Evolutionary conservation across 2,329 filamentous ascomycete genomes (phyloP).

Genomic region (Pseudogymnoascus sp.): DNA sequence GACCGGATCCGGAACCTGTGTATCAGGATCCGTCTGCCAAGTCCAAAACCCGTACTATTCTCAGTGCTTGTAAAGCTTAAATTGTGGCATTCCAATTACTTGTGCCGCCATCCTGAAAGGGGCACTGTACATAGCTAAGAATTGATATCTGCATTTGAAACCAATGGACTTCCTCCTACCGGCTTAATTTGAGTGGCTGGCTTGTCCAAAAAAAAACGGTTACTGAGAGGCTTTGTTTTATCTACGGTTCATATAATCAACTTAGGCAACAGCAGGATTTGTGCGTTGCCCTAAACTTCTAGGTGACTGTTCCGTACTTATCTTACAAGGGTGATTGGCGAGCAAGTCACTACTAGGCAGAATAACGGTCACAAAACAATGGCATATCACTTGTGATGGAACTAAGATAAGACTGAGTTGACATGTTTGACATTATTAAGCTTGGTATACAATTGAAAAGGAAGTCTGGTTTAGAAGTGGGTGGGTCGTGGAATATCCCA

Average conservation of each 20-base stretch:
- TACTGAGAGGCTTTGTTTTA: no score
- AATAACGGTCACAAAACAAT: neutral
- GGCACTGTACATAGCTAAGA: no score
- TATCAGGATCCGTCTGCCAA: neutral
- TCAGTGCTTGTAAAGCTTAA: slow-evolving; percentile 11
- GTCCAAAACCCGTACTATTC: neutral
- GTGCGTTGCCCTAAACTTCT: no score
- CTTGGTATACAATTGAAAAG: slow-evolving; percentile 7
- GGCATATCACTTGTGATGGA: neutral
- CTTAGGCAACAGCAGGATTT: no score
- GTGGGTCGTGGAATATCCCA: neutral
- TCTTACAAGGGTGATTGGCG: neutral
- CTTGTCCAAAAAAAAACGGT: no score
- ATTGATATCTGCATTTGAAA: no score
- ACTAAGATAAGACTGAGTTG: neutral
- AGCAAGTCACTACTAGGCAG: neutral
- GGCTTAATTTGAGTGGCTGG: no score
- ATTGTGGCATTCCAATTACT: neutral
- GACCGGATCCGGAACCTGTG: neutral
- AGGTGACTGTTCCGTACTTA: neutral
- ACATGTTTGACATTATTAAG: slow-evolving; percentile 1
- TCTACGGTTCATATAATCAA: no score
- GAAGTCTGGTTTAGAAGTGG: neutral
- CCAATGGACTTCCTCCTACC: no score
- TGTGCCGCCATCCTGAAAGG: no score